Base-by-base conservation (phyloP, 83 land plant species). In the Larix sibirica region DNA sequence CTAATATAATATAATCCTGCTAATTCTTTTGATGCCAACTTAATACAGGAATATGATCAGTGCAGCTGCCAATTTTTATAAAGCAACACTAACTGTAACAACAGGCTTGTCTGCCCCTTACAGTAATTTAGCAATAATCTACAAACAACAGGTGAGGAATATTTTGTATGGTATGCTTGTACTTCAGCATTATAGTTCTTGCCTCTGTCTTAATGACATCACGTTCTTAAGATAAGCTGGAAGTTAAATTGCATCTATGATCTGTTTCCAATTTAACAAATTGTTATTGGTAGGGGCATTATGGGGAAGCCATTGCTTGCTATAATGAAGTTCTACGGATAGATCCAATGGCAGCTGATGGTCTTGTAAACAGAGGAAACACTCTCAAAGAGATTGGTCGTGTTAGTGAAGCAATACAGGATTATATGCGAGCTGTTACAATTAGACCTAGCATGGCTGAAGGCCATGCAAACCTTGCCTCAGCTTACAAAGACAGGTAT, bases 391-490 rank as follows among this genome's bases (percentile, higher is more conserved):
- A 98, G 84, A 87, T 95, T 77, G 99, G 99, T 17, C 93, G 99
- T 73, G 99, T 98, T 26, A 96, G 82, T 90, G 99, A 98, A 82
- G 99, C 99, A 38, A 96, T 98, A 83, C 99, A 98, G 78, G 99
- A 98, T 81, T 98, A 98, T 81, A 65, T 93, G 20, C 89, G 92
- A 42, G 99, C 99, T 82, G 98, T 98, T 4, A 83, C 80, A 26
- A 88, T 98, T 21, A 84, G 99, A 31, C 99, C 99, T 66, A 92
- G 89, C 67, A 95, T 98, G 99, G 97, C 99, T 76, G 99, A 98
- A 86, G 99, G 96, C 36, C 99, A 98, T 96, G 99, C 99, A 59
- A 98, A 98, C 79, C 82, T 98, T 36, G 99, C 99, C 60, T 98
- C 99, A 40, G 99, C 99, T 44, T 98, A 96, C 83, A 98, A 98